These are phyloP conservation scores for Caloboletus inedulis DNA, from an alignment of 1,284 basidiomycete species.

Conservation along the genomic window DNA sequence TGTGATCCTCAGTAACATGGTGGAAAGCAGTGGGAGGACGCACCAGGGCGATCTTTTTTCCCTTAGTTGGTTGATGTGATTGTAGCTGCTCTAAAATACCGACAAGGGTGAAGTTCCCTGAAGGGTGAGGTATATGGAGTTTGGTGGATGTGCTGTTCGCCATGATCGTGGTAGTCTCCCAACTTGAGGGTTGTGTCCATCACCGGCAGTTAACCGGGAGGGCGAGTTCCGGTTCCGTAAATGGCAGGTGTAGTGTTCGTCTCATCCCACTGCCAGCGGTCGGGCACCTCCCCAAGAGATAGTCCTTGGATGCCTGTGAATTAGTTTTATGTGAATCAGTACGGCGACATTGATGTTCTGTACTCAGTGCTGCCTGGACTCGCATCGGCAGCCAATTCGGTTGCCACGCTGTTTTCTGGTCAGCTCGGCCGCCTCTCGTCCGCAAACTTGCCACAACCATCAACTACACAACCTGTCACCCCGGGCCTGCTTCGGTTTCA, in stretches of 20 bases:
- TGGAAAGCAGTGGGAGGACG: slow-evolving; percentile 27
- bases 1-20: slow-evolving; percentile 13
- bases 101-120: slow-evolving; percentile 49
- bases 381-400: neutral
- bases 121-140: slow-evolving; percentile 54
- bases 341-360: neutral
- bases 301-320: neutral
- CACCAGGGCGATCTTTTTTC: slow-evolving; percentile 66
- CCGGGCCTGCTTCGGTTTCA: neutral
- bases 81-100: slow-evolving; percentile 64
- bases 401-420: slow-evolving; percentile 4
- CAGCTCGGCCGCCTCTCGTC: neutral
- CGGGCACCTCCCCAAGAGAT: neutral
- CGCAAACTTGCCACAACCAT: neutral
- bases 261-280: neutral
- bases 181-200: slow-evolving; percentile 1
- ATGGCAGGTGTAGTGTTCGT: slow-evolving; percentile 27
- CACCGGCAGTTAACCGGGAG: neutral
- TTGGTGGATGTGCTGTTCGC: slow-evolving; percentile 41
- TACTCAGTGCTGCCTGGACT: neutral
- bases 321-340: neutral
- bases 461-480: neutral
- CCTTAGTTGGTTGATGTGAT: slow-evolving; percentile 47
- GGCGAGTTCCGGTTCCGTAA: slow-evolving; percentile 18
- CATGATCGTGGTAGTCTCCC: slow-evolving; percentile 31